Evolutionary conservation across 192 early-diverging fungal genomes (phyloP), one percentile per base, ranked within the genome.

Genomic region (Podila epigama): DNA sequence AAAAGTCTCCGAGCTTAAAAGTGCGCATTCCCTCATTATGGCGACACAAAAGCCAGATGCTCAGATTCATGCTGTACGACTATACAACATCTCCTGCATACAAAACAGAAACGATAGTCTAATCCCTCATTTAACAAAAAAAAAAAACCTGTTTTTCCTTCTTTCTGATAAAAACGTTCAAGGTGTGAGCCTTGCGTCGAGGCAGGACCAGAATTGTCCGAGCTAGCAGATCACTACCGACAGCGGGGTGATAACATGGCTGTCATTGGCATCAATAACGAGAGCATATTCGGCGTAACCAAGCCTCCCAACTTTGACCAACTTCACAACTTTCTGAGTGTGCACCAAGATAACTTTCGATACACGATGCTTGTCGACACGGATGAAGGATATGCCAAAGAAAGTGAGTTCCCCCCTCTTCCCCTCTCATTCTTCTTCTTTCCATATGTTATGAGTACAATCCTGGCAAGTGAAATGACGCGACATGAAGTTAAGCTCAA

Each of bases 111-210:
- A 51, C 48, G n/a, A n/a, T n/a, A n/a, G n/a, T n/a, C n/a, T n/a
- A n/a, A n/a, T n/a, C n/a, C n/a, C n/a, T n/a, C n/a, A n/a, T n/a
- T n/a, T n/a, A 51, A 51, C 48, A 51, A 51, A 51, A 6, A 51
- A 51, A 51, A 51, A 6, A 13, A 20, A 5, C 5, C 5, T 22
- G 48, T 41, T 41, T 41, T 41, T 48, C 20, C 52, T 54, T 25
- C 51, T 27, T 22, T 31, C 52, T 11, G 0, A 54, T 32, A 25
- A 41, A 41, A 11, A 13, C 5, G 22, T 5, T 44, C 25, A 41
- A 77, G 73, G 73, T 77, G 73, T 22, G 73, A 58, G 12, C 73
- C 73, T 11, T 77, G 73, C 48, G 50, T 68, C 1, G 54, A 68
- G 28, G 18, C 66, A n/a, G 73, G 73, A 37, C 73, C 73, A 16